Base-by-base conservation (phyloP, 2,329 filamentous ascomycete species). In the Chaetomium strumarium region DNA sequence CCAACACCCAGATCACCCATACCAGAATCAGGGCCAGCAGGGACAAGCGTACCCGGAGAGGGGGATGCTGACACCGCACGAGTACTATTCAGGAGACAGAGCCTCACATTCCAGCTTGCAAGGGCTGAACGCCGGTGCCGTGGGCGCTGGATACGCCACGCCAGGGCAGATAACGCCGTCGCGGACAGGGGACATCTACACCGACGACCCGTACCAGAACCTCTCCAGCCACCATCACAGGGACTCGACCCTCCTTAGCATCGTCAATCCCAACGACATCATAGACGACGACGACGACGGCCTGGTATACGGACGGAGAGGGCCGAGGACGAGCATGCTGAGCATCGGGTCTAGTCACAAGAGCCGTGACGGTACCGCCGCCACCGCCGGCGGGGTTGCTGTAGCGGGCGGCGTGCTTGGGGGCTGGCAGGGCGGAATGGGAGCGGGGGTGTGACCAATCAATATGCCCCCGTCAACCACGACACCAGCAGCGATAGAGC, bases 201-300 rank as follows among this genome's bases (percentile, higher is more conserved):
- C 74, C 30, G 84, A 86, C 61, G 84, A 85, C 45, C 85, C 85
- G 0, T 90, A 89, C 65, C 78, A 80, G 51, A 77, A 79, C 59
- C 81, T 80, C 62, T 79, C 70, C 42, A 69, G 68, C 37, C 70
- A 64, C 68, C 76, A 69, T 36, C 70, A 64, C 68, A 76, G 69
- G 30, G 76, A 77, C 53, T 70, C 76, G 20, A 67, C 72, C 9
- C 69, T 84, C 4, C 24, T 24, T 24, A 79, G 79, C 37, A 72
- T 80, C 1, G 78, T 93, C 54, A 84, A 96, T 65, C 90, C 90
- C 2, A 82, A 87, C 63, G 83, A 85, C 13, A 91, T 96, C 58
- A 80, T 80, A 19, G 91, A 96, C 66, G 91, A 96, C 64, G 90
- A 88, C 29, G 91, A 96, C 63, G 91, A 95, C 66, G 90, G 86